Evolutionary conservation across 106 monocot species (phyloP).

Genomic region (Vanilla planifolia): DNA sequence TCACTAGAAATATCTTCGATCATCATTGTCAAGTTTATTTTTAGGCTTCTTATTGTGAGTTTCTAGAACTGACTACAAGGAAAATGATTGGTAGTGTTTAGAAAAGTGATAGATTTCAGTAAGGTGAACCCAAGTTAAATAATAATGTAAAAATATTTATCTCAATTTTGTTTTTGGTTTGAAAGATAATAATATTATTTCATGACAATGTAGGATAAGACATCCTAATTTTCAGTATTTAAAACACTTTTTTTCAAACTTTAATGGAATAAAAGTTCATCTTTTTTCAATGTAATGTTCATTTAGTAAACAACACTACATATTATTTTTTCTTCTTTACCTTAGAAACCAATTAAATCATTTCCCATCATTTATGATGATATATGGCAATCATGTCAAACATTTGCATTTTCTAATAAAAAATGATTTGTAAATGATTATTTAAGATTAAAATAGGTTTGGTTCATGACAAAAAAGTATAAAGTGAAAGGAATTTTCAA

Average conservation of each 20-base stretch:
- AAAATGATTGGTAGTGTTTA: neutral
- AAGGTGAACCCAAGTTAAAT: neutral
- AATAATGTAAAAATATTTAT: neutral
- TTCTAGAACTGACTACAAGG: neutral
- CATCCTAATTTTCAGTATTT: no score
- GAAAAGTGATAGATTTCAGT: neutral
- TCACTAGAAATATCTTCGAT: neutral
- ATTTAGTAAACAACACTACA: no score
- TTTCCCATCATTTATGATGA: neutral
- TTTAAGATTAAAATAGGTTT: neutral
- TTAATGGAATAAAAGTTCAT: no score
- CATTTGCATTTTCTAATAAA: neutral
- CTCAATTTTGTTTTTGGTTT: neutral
- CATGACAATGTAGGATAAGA: no score
- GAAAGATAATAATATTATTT: neutral
- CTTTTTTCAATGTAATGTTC: no score
- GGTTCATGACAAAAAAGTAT: no score
- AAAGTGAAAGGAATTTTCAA: no score
- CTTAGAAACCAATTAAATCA: neutral
- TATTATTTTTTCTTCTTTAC: no score
- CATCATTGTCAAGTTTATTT: neutral
- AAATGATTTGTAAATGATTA: neutral
- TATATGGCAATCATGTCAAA: neutral
- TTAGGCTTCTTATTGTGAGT: neutral
- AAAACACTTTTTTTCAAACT: no score